Conservation (phyloP, 108 stramenopile species). For the Craspedostauros australis region DNA sequence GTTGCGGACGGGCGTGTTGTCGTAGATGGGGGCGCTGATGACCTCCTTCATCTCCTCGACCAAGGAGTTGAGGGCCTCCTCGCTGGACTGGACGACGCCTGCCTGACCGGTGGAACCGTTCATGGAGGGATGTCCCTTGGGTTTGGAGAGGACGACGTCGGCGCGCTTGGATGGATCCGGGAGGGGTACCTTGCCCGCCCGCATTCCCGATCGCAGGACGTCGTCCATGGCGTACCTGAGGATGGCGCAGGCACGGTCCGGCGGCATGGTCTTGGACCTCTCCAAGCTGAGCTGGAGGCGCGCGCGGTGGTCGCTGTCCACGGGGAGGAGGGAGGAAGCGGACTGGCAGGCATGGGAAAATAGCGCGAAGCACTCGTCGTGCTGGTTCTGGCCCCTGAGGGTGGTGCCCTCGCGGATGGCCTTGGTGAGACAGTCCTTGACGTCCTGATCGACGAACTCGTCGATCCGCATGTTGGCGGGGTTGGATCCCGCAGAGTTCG, state of each 20-base stretch:
- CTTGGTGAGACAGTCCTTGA: conserved; percentile 65
- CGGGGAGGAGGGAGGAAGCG: conserved; percentile 71
- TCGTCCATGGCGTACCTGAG: conserved; percentile 85
- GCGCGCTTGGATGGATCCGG: conserved; percentile 53
- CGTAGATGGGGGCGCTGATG: conserved; percentile 70
- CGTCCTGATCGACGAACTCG: conserved; percentile 84
- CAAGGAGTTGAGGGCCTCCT: conserved; percentile 61
- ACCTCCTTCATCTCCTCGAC: conserved; percentile 89
- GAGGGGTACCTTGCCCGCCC: conserved; percentile 31
- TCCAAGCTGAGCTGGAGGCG: conserved; percentile 67
- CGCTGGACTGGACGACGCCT: conserved; percentile 55
- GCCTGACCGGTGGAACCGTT: conserved; percentile 11
- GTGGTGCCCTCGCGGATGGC: conserved; percentile 54
- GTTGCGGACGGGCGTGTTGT: conserved; percentile 63
- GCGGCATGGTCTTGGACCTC: conserved; percentile 67
- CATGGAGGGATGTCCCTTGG: conserved; percentile 24
- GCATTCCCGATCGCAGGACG: conserved; percentile 62
- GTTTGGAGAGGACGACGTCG: conserved; percentile 65
- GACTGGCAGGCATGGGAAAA: conserved; percentile 67
- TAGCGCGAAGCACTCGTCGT: conserved; percentile 52
- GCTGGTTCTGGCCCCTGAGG: conserved; percentile 32
- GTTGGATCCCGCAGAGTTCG: neutral
- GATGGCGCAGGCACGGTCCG: conserved; percentile 77
- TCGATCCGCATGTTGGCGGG: conserved; percentile 57
- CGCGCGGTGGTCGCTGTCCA: conserved; percentile 88